These are phyloP conservation scores for Pseudocercospora crystallina DNA, from an alignment of 2,329 filamentous ascomycete species.

Conservation along the genomic window DNA sequence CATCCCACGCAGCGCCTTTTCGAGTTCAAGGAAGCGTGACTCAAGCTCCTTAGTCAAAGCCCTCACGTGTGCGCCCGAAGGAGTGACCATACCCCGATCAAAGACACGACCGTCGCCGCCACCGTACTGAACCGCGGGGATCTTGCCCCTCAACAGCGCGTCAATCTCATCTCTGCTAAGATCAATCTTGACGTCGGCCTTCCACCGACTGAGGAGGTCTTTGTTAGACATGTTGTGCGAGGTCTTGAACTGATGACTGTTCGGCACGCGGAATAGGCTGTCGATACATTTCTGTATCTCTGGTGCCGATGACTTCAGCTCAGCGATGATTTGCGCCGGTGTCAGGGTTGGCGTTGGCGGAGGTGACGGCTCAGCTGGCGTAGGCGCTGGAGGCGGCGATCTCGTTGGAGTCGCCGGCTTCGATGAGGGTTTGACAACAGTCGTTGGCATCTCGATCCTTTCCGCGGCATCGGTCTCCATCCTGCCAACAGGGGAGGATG, in stretches of 20 bases:
- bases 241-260: slow-evolving; percentile 31
- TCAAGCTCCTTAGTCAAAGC: slow-evolving; percentile 69
- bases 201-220: slow-evolving; percentile 31
- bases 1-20: slow-evolving; percentile 54
- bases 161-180: slow-evolving; percentile 44
- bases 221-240: slow-evolving; percentile 29
- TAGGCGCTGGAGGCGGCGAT: slow-evolving; percentile 11
- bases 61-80: slow-evolving; percentile 73
- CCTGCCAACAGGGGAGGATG: slow-evolving; percentile 25
- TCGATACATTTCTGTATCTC: slow-evolving; percentile 36
- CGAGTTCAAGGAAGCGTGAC: slow-evolving; percentile 67
- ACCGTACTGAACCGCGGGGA: slow-evolving; percentile 43
- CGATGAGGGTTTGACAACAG: slow-evolving; percentile 5
- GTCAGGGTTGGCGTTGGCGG: slow-evolving; percentile 34
- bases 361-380: slow-evolving; percentile 27
- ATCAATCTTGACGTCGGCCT: slow-evolving; percentile 33
- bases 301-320: slow-evolving; percentile 32
- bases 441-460: slow-evolving; percentile 8
- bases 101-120: slow-evolving; percentile 45
- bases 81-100: slow-evolving; percentile 68
- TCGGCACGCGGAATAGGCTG: slow-evolving; percentile 34
- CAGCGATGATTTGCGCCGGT: slow-evolving; percentile 34
- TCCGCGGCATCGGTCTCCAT: slow-evolving; percentile 9
- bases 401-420: slow-evolving; percentile 24
- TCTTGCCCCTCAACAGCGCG: slow-evolving; percentile 57